Evolutionary conservation across 257 asterid species (phyloP).

Genomic region (Petrea volubilis): DNA sequence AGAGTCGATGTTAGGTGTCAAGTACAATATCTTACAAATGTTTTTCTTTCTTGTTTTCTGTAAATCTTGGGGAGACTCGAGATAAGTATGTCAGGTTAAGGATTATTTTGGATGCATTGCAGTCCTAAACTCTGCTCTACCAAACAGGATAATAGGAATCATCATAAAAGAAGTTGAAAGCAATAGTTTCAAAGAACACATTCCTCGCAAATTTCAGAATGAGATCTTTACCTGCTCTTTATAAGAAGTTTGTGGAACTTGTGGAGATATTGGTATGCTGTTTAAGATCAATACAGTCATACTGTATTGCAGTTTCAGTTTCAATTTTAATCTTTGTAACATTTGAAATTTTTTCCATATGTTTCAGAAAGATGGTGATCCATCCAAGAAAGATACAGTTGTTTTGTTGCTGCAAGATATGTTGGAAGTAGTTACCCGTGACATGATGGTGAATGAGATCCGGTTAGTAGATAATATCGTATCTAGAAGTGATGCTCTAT

Average conservation of each 20-base stretch:
- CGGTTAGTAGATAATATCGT: slow-evolving; percentile 50
- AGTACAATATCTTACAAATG: neutral
- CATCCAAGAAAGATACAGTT: slow-evolving; percentile 59
- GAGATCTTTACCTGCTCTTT: slow-evolving; percentile 67
- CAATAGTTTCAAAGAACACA: slow-evolving; percentile 54
- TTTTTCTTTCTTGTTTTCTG: neutral
- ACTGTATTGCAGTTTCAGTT: slow-evolving; percentile 9
- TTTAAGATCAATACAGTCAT: slow-evolving; percentile 1
- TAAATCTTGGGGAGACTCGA: neutral
- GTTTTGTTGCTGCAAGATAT: slow-evolving; percentile 81
- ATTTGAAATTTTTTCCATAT: slow-evolving; percentile 9
- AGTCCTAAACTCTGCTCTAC: slow-evolving; percentile 26
- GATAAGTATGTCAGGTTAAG: neutral
- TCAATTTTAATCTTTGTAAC: slow-evolving; percentile 9
- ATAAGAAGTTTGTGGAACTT: slow-evolving; percentile 65
- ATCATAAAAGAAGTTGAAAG: slow-evolving; percentile 72
- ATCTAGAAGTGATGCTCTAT: neutral
- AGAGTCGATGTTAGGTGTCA: neutral
- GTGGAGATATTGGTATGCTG: slow-evolving; percentile 73
- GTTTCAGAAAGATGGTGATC: slow-evolving; percentile 68
- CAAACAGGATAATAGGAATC: slow-evolving; percentile 57
- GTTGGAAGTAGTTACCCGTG: slow-evolving; percentile 74
- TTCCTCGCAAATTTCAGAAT: slow-evolving; percentile 70
- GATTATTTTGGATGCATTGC: slow-evolving; percentile 1
- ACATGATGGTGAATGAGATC: slow-evolving; percentile 80